Conservation (phyloP, 2,329 filamentous ascomycete genomes). For the Colletotrichum somersetense region DNA sequence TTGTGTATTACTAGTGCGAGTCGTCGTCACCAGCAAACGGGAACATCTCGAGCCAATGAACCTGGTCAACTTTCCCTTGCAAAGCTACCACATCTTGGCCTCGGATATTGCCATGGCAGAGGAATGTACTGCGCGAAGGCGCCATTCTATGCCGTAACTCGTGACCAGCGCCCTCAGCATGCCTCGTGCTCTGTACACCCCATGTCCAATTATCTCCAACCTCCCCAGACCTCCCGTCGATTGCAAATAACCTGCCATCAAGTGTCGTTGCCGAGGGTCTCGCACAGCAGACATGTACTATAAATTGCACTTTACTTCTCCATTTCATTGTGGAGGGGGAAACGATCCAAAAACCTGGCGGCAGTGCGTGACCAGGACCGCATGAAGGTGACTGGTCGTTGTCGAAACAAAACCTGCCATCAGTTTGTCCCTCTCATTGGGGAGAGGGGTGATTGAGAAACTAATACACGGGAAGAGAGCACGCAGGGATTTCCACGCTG, state of each 20-base stretch:
- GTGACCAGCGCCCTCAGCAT: constrained; percentile 1
- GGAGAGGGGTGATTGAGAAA: not conserved
- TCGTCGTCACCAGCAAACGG: constrained; percentile 15
- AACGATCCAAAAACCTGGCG: not conserved
- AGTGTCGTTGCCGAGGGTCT: constrained; percentile 21
- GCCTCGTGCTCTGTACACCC: constrained; percentile 2
- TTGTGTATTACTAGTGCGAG: not conserved
- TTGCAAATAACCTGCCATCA: not conserved
- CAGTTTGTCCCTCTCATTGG: constrained; percentile 12
- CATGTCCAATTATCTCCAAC: not conserved
- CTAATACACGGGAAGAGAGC: not conserved
- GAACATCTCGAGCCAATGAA: constrained; percentile 7
- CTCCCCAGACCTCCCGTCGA: constrained; percentile 11
- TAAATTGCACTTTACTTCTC: not conserved
- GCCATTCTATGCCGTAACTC: constrained; percentile 15
- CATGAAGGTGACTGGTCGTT: constrained; percentile 33
- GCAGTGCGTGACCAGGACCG: not conserved
- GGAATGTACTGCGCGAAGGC: constrained; percentile 7
- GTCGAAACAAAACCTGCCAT: constrained; percentile 37
- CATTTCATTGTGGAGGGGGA: not conserved
- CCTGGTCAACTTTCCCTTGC: constrained; percentile 2
- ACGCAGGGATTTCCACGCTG: constrained; percentile 26
- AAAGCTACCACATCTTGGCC: not conserved
- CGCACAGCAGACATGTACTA: constrained; percentile 3
- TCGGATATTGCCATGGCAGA: constrained; percentile 2